These are phyloP conservation scores for Thymus mandschuricus DNA, from an alignment of 257 asterid species.

Conservation along the genomic window DNA sequence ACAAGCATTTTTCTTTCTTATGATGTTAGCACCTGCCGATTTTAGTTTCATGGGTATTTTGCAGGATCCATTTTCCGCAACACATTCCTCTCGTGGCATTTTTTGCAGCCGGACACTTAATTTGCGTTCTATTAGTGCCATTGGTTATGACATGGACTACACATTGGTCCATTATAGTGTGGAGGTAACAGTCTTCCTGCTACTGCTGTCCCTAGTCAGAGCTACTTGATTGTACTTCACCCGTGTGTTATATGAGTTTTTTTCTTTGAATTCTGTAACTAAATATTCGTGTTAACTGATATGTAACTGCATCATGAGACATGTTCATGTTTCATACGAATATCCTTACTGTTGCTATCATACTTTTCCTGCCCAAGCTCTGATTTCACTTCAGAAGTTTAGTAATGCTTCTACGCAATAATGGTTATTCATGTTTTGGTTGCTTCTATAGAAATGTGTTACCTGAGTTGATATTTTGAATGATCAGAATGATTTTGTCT, in stretches of 20 bases:
- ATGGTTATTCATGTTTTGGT: conserved; percentile 19
- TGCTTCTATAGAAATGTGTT: conserved; percentile 7
- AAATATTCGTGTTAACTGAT: background rate
- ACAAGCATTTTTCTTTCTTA: background rate
- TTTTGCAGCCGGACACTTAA: conserved; percentile 83
- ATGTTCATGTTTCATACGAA: background rate
- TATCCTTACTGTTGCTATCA: background rate
- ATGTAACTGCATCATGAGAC: background rate
- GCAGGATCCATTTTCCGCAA: conserved; percentile 71
- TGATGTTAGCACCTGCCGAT: conserved; percentile 24
- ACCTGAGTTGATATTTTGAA: conserved; percentile 10
- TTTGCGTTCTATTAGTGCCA: conserved; percentile 74
- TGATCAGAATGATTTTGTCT: conserved; percentile 13
- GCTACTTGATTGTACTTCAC: background rate
- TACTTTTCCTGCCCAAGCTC: conserved; percentile 3
- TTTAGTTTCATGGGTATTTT: conserved; percentile 30
- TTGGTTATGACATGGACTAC: conserved; percentile 93
- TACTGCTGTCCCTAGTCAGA: conserved; percentile 1
- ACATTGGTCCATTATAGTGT: conserved; percentile 83
- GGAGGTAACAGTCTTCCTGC: conserved; percentile 46
- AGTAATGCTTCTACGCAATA: background rate
- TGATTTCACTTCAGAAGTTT: conserved; percentile 17
- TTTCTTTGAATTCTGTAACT: conserved; percentile 3
- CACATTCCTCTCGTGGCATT: conserved; percentile 74
- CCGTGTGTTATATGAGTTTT: background rate